Conservation (phyloP, 805 yeast genomes). For the Lipomyces yamanashiensis region DNA sequence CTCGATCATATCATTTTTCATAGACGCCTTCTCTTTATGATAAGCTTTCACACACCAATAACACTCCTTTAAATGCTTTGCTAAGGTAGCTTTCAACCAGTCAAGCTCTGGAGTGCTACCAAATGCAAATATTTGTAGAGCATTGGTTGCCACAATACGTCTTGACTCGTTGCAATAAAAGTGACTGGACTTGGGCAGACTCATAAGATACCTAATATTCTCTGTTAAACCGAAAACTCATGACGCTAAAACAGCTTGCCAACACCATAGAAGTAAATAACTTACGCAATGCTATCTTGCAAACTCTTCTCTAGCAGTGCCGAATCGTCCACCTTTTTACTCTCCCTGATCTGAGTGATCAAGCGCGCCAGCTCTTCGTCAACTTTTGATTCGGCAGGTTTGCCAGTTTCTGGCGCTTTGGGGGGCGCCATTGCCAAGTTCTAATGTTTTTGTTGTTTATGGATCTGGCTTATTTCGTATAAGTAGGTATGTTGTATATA, state of each 20-base stretch:
- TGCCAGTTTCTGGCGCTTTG: not conserved
- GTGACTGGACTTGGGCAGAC: conserved; percentile 27
- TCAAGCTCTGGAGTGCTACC: conserved; percentile 32
- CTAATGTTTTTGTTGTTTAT: not conserved
- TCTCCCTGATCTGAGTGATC: conserved; percentile 20
- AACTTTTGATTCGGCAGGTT: not conserved
- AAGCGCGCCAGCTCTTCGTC: conserved; percentile 25
- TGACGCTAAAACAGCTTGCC: not conserved
- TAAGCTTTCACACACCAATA: conserved; percentile 37
- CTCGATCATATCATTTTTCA: conserved; percentile 28
- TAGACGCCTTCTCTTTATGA: conserved; percentile 26
- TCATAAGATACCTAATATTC: conserved; percentile 30
- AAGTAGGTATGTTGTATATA: not conserved
- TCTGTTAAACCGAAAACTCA: not conserved
- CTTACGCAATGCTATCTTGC: conserved; percentile 33
- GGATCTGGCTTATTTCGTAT: not conserved
- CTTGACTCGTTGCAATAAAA: conserved; percentile 24
- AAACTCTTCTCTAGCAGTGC: conserved; percentile 31
- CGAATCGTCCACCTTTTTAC: conserved; percentile 30
- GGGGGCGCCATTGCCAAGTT: conserved; percentile 3
- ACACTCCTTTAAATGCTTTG: conserved; percentile 33
- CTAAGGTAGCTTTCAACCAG: conserved; percentile 34
- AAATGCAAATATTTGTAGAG: conserved; percentile 35
- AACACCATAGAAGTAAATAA: not conserved
- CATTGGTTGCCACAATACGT: conserved; percentile 24